These are phyloP conservation scores for Lepiota brunneoincarnata DNA, from an alignment of 768 basidiomycete species.

Conservation along the genomic window DNA sequence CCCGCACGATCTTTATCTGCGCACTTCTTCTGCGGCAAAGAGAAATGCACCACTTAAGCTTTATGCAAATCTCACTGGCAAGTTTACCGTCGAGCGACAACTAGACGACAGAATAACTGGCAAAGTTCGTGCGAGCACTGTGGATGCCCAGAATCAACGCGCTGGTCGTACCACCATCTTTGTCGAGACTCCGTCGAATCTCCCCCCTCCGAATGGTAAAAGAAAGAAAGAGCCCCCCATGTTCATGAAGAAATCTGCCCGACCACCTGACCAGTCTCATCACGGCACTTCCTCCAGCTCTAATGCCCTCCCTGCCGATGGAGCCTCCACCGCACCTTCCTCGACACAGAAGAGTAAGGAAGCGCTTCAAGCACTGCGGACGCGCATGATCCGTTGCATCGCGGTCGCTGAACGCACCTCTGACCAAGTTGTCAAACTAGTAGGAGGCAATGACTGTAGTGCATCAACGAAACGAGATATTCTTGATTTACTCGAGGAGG, in stretches of 20 bases:
- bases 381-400: conserved; percentile 52
- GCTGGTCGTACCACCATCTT: conserved; percentile 45
- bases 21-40: conserved; percentile 54
- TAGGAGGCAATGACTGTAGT: conserved; percentile 41
- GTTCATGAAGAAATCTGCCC: conserved; percentile 36
- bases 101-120: conserved; percentile 45
- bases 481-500: conserved; percentile 47
- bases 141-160: conserved; percentile 40
- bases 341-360: conserved; percentile 16
- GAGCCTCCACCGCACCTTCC: conserved; percentile 25
- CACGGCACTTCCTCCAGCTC: conserved; percentile 21
- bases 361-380: conserved; percentile 24
- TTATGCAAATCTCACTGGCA: conserved; percentile 72
- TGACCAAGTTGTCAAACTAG: conserved; percentile 43
- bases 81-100: conserved; percentile 64
- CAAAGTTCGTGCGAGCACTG: conserved; percentile 44
- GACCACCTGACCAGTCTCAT: conserved; percentile 25
- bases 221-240: conserved; percentile 36
- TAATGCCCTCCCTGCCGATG: conserved; percentile 21
- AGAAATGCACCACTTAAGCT: conserved; percentile 68
- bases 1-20: conserved; percentile 72
- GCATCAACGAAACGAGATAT: conserved; percentile 38
- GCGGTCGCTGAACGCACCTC: conserved; percentile 47
- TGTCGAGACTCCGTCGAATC: conserved; percentile 43
- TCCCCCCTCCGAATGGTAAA: conserved; percentile 32